phyloP scores from a whole-genome alignment of 2,329 filamentous ascomycete species.

The Sporothrix pallida region DNA sequence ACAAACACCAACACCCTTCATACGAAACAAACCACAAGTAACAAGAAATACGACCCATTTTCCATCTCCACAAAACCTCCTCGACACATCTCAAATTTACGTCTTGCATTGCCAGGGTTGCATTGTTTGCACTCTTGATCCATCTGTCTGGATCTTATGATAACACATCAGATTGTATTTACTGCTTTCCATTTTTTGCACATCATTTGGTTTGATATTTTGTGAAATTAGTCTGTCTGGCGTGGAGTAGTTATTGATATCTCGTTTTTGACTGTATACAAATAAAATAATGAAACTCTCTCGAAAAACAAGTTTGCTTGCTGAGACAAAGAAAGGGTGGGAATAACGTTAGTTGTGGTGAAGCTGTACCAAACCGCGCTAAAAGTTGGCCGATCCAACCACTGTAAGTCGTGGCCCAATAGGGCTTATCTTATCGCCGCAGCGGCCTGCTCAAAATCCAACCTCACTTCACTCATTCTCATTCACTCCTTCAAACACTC shows the following conservation, averaged over 20 bases:
- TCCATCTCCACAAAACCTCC: neutral
- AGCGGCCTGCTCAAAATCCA: neutral
- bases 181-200: neutral
- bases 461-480: neutral
- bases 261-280: neutral
- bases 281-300: neutral
- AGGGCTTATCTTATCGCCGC: conserved; percentile 27
- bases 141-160: neutral
- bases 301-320: neutral
- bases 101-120: conserved; percentile 10
- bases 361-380: neutral
- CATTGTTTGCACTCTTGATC: neutral
- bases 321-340: neutral
- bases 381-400: neutral
- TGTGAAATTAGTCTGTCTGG: neutral
- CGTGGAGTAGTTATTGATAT: neutral
- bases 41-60: neutral
- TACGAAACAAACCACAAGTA: neutral
- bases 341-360: neutral
- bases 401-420: conserved; percentile 8
- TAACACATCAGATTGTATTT: neutral
- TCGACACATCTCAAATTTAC: neutral
- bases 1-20: neutral
- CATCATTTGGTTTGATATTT: neutral
- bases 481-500: neutral